A percentile compares a stretch with the other conserved stretches of the same genome.
Conservation (phyloP, 768 basidiomycete genomes). For the Trametes punicea region DNA sequence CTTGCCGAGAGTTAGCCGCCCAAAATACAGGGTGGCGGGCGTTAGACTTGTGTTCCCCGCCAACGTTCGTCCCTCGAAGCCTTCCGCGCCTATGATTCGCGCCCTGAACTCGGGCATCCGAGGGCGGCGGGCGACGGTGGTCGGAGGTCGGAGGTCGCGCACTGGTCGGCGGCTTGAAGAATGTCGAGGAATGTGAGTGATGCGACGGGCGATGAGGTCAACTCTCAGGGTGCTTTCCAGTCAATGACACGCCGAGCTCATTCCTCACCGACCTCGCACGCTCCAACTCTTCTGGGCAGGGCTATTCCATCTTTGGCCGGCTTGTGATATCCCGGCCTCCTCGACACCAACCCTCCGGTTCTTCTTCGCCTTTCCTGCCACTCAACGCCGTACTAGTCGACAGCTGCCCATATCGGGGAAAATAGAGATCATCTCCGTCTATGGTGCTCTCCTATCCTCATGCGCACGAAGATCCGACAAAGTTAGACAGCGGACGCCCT, state of each 20-base stretch:
- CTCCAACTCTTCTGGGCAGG: background rate
- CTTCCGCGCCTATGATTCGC: background rate
- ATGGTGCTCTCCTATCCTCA: background rate
- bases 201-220: background rate
- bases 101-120: background rate
- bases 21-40: no score
- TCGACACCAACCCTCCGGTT: background rate
- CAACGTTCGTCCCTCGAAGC: slow-evolving; percentile 4
- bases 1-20: background rate
- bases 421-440: background rate
- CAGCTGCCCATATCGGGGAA: background rate
- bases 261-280: background rate
- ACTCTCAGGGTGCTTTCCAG: background rate
- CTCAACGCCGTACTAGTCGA: background rate
- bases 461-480: background rate
- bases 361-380: background rate
- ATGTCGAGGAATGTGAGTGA: background rate
- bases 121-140: background rate
- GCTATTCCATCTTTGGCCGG: background rate
- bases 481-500: background rate
- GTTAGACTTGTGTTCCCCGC: background rate
- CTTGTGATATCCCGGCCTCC: slow-evolving; percentile 1
- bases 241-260: background rate
- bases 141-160: background rate
- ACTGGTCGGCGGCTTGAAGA: background rate